Conservation (phyloP, 192 early-diverging fungal species). For the Rhizoclosmatium globosum region DNA sequence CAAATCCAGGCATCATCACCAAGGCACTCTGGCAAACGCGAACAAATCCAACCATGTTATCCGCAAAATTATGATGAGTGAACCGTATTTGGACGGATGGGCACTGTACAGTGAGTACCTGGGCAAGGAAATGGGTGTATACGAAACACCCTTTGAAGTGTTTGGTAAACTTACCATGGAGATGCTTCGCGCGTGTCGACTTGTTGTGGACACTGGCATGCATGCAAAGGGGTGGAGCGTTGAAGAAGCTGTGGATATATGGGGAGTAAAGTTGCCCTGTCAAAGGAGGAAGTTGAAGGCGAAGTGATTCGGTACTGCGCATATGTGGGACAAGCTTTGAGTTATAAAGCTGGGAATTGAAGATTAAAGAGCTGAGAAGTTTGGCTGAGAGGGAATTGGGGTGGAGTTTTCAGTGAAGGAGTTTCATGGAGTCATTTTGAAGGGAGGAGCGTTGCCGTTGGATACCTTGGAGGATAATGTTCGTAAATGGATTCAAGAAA, state of each 20-base stretch:
- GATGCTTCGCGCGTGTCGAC: constrained; percentile 43
- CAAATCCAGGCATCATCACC: constrained; percentile 52
- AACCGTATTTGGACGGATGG: constrained; percentile 42
- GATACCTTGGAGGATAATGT: constrained; percentile 26
- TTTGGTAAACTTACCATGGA: constrained; percentile 49
- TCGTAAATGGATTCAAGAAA: constrained; percentile 12
- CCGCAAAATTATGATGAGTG: constrained; percentile 19
- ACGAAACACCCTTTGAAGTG: constrained; percentile 29
- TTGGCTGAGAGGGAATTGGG: constrained; percentile 40
- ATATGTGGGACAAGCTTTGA: constrained; percentile 42
- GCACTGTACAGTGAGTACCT: constrained; percentile 47
- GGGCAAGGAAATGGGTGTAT: constrained; percentile 28
- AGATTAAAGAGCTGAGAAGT: constrained; percentile 41
- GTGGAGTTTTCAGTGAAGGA: constrained; percentile 37
- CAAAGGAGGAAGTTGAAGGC: constrained; percentile 2
- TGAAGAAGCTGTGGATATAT: constrained; percentile 37
- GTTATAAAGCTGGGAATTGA: constrained; percentile 50
- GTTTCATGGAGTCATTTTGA: constrained; percentile 42
- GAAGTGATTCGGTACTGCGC: constrained; percentile 44
- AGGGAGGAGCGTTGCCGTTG: constrained; percentile 18
- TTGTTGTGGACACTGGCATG: constrained; percentile 48
- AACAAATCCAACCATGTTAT: constrained; percentile 28
- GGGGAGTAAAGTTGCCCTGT: constrained; percentile 7
- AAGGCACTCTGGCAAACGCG: constrained; percentile 29
- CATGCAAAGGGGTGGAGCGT: constrained; percentile 47